Conservation (phyloP, 1,139 yeast species). For the Chernovozyma aurita region DNA sequence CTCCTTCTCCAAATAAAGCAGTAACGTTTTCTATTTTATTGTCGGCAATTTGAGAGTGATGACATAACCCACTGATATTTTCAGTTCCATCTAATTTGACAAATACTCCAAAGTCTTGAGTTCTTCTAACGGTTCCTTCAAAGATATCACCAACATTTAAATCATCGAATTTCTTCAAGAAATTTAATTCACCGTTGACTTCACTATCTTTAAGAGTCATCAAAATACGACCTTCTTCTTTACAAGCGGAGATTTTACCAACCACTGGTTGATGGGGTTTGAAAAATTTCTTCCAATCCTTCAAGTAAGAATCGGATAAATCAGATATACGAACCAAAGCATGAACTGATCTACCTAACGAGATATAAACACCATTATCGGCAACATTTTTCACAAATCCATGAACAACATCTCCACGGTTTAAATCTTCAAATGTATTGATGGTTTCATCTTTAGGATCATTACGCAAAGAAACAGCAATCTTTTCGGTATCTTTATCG, state of each 20-base stretch:
- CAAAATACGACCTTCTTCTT: conserved; percentile 61
- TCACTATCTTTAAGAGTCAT: conserved; percentile 81
- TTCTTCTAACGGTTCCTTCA: conserved; percentile 77
- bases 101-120: conserved; percentile 88
- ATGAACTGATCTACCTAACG: conserved; percentile 65
- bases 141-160: conserved; percentile 63
- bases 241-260: conserved; percentile 68
- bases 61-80: conserved; percentile 82
- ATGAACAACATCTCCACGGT: conserved; percentile 66
- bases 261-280: conserved; percentile 67
- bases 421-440: conserved; percentile 48
- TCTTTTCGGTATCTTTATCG: conserved; percentile 53
- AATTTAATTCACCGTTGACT: conserved; percentile 61
- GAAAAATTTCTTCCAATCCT: conserved; percentile 83
- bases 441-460: conserved; percentile 53
- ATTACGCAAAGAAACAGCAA: conserved; percentile 62
- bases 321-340: conserved; percentile 83
- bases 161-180: conserved; percentile 58
- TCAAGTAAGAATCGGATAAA: conserved; percentile 73
- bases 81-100: conserved; percentile 73
- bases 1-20: conserved; percentile 79
- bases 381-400: conserved; percentile 78
- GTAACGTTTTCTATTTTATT: conserved; percentile 44
- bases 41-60: conserved; percentile 81
- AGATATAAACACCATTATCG: conserved; percentile 74